phyloP scores from a whole-genome alignment of 768 basidiomycete genomes.

The Calocera cornea region DNA sequence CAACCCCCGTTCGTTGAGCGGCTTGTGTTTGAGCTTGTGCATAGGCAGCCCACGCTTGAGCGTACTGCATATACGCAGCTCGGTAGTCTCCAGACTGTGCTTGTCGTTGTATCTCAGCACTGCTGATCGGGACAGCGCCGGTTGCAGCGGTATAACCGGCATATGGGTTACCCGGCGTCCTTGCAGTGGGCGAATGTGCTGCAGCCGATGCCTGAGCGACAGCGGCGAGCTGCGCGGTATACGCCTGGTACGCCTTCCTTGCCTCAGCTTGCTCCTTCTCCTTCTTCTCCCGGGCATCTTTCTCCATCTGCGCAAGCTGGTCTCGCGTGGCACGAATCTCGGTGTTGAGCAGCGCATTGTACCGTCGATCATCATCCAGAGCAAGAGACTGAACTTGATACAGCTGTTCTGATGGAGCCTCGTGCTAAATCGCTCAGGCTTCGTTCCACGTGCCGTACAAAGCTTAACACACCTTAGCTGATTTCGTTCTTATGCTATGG shows the following conservation, averaged over 20 bases:
- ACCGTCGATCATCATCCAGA: slow-evolving; percentile 52
- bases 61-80: neutral
- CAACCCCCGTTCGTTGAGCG: neutral
- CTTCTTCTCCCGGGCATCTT: slow-evolving; percentile 55
- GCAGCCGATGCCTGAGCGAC: neutral
- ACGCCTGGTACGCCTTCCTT: neutral
- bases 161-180: neutral
- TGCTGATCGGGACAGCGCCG: neutral
- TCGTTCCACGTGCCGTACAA: neutral
- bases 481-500: slow-evolving; percentile 39
- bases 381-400: slow-evolving; percentile 50
- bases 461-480: slow-evolving; percentile 32
- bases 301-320: slow-evolving; percentile 49
- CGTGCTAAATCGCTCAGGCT: slow-evolving; percentile 32
- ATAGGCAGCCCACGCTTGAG: neutral
- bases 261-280: slow-evolving; percentile 27
- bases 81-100: neutral
- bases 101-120: neutral
- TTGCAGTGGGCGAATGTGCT: neutral
- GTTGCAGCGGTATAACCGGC: neutral
- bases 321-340: slow-evolving; percentile 37
- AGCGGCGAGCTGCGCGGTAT: neutral
- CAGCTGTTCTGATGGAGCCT: slow-evolving; percentile 48
- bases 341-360: slow-evolving; percentile 40
- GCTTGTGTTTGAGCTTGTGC: neutral